phyloP scores from a whole-genome alignment of 2,329 filamentous ascomycete genomes.

The Ophiostoma perfectum region DNA sequence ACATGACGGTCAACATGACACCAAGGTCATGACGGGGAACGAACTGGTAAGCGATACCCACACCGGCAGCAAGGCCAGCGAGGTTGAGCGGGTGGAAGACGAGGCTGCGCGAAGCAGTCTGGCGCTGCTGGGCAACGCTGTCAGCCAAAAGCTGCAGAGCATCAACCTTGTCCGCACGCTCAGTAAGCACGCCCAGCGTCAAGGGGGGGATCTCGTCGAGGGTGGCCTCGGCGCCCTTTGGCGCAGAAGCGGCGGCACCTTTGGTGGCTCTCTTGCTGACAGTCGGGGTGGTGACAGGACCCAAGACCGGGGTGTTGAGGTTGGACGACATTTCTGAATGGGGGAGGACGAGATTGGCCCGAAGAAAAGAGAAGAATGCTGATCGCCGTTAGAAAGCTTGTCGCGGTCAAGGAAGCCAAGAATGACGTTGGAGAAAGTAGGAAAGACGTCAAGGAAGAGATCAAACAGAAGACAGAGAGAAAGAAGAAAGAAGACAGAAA shows the following conservation, averaged over 20 bases:
- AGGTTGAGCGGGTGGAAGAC: conserved; percentile 57
- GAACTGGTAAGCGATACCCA: conserved; percentile 44
- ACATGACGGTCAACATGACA: conserved; percentile 51
- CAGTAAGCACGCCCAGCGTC: conserved; percentile 52
- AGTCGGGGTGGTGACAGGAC: conserved; percentile 42
- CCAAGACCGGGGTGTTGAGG: conserved; percentile 58
- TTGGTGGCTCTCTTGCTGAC: conserved; percentile 13
- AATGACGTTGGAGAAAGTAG: not conserved
- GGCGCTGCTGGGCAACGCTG: conserved; percentile 75
- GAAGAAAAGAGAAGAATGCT: conserved; percentile 81
- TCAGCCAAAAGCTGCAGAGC: conserved; percentile 72
- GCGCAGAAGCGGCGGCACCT: conserved; percentile 3
- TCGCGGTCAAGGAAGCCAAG: not conserved
- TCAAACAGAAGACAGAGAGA: not conserved
- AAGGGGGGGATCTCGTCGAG: conserved; percentile 57
- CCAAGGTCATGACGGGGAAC: conserved; percentile 45
- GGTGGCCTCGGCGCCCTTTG: conserved; percentile 25
- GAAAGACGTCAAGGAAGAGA: not conserved
- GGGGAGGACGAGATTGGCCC: conserved; percentile 70
- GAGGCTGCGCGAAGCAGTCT: conserved; percentile 58
- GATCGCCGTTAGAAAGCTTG: conserved; percentile 18
- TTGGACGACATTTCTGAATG: conserved; percentile 57
- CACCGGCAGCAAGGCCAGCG: conserved; percentile 40
- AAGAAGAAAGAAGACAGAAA: not conserved
- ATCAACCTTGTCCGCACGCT: conserved; percentile 56